Percentiles rank a stretch among this genome's conserved stretches.
phyloP scores from a whole-genome alignment of 2,329 filamentous ascomycete genomes.

The Ampelomyces quisqualis region DNA sequence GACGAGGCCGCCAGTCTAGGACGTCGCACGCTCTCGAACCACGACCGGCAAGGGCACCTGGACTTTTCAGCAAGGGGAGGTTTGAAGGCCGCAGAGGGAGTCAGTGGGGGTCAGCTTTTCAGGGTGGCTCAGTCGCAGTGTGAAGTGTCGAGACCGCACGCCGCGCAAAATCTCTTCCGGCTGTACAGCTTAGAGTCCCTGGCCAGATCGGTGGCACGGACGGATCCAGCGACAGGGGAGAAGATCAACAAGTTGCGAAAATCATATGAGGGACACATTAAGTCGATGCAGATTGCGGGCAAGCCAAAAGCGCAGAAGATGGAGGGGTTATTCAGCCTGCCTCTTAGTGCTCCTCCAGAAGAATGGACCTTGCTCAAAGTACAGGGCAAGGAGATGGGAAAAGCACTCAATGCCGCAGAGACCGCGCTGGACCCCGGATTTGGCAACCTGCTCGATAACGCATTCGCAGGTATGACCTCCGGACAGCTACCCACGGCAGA shows the following conservation, averaged over 20 bases:
- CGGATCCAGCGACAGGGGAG: conserved; percentile 62
- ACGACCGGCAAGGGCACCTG: conserved; percentile 47
- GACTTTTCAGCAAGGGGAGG: conserved; percentile 29
- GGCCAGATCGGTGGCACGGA: conserved; percentile 59
- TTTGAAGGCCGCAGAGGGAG: conserved; percentile 32
- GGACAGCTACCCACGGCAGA: conserved; percentile 47
- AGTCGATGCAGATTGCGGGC: conserved; percentile 51
- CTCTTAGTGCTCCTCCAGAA: conserved; percentile 44
- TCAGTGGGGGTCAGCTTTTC: conserved; percentile 38
- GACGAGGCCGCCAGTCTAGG: conserved; percentile 32
- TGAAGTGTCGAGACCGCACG: conserved; percentile 55
- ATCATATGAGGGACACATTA: conserved; percentile 57
- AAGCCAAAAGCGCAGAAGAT: conserved; percentile 51
- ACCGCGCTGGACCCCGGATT: conserved; percentile 27
- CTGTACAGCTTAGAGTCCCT: conserved; percentile 59
- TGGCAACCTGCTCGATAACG: conserved; percentile 42
- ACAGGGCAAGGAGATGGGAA: conserved; percentile 44
- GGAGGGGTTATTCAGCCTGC: conserved; percentile 37
- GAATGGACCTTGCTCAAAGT: conserved; percentile 46
- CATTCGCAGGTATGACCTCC: conserved; percentile 45
- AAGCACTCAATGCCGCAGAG: conserved; percentile 31
- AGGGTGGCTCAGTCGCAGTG: conserved; percentile 40
- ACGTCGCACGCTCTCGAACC: conserved; percentile 48
- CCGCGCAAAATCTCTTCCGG: conserved; percentile 59
- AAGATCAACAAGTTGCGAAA: conserved; percentile 65